Conservation (phyloP, 768 basidiomycete genomes). For the Pholiota conissans region DNA sequence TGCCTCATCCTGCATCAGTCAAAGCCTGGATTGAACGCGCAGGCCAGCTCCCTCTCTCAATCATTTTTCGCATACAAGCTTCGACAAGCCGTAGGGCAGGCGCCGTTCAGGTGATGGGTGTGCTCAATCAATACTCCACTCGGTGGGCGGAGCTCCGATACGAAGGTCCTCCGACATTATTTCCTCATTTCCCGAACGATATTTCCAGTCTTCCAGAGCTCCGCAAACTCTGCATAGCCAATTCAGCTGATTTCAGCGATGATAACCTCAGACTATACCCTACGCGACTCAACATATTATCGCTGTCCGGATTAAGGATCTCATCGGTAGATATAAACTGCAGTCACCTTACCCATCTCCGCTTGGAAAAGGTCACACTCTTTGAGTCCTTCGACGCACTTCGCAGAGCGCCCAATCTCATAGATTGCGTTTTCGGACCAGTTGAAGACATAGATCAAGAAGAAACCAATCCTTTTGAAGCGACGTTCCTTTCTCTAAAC, state of each 20-base stretch:
- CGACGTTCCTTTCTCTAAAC: neutral
- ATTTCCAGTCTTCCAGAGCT: neutral
- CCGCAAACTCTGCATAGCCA: too few relatives aligned
- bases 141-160: neutral
- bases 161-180: neutral
- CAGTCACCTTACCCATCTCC: neutral
- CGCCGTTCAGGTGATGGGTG: neutral
- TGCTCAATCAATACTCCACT: neutral
- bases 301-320: too few relatives aligned
- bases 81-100: neutral
- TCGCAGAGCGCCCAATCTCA: neutral
- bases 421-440: neutral
- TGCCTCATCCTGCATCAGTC: neutral
- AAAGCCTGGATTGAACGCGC: neutral
- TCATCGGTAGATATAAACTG: neutral
- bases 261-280: too few relatives aligned
- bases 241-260: too few relatives aligned
- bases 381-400: neutral
- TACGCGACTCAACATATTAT: too few relatives aligned
- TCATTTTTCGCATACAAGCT: neutral
- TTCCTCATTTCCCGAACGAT: too few relatives aligned
- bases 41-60: neutral
- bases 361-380: neutral
- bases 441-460: too few relatives aligned
- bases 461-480: neutral